These are phyloP conservation scores for Cercospora canescens DNA, from an alignment of 2,329 filamentous ascomycete genomes.

Conservation along the genomic window DNA sequence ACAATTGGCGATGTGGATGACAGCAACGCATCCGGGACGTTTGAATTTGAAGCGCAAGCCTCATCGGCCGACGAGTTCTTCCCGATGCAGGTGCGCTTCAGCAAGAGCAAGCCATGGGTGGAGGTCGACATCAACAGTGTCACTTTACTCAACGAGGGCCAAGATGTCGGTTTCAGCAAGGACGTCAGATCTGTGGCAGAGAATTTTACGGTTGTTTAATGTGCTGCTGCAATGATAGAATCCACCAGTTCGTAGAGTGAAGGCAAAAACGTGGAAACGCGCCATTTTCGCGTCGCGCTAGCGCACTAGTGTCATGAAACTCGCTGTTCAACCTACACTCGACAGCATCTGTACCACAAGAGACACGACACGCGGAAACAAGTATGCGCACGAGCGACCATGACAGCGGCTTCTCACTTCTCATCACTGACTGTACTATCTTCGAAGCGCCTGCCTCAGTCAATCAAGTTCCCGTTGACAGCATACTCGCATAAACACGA, in stretches of 20 bases:
- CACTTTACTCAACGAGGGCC: slow-evolving; percentile 70
- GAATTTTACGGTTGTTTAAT: slow-evolving; percentile 72
- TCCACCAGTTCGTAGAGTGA: background rate
- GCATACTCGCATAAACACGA: slow-evolving; percentile 84
- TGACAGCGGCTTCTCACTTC: background rate
- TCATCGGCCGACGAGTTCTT: slow-evolving; percentile 94
- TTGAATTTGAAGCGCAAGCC: slow-evolving; percentile 92
- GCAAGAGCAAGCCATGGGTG: slow-evolving; percentile 80
- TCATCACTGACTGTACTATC: slow-evolving; percentile 35
- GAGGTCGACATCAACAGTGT: slow-evolving; percentile 89
- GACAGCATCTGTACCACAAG: background rate
- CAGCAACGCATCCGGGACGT: slow-evolving; percentile 78
- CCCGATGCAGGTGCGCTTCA: slow-evolving; percentile 91
- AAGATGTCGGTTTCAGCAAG: slow-evolving; percentile 80
- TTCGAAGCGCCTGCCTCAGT: slow-evolving; percentile 59
- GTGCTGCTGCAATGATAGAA: background rate
- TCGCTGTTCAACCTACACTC: background rate
- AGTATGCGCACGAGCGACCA: background rate
- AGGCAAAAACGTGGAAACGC: background rate
- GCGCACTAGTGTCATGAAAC: background rate
- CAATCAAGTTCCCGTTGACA: slow-evolving; percentile 59
- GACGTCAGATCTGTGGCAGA: slow-evolving; percentile 77
- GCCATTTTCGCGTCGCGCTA: slow-evolving; percentile 9
- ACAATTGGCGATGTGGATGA: slow-evolving; percentile 83
- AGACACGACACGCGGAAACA: background rate